Evolutionary conservation across 495 filamentous ascomycete species (phyloP), one percentile per base, ranked within the genome.

Genomic region (Hypoxylon fragiforme): DNA sequence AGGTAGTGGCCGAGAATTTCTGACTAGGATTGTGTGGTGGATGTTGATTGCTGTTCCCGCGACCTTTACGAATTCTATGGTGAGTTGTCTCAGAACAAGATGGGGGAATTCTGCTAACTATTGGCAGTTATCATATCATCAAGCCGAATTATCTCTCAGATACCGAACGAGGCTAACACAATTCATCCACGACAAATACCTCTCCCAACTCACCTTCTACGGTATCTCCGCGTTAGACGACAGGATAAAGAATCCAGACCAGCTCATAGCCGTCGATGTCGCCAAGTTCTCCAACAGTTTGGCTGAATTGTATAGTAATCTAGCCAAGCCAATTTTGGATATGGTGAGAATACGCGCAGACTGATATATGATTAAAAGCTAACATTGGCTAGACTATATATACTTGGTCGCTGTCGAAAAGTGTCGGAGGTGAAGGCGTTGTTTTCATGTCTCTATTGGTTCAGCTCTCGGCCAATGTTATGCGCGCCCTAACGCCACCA

Each of bases 11-110:
- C 91, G 81, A 71, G 90, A 95, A 45, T 98, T 98, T 61, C 75
- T 97, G 62, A 82, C 83, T 38, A 87, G 90, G 7, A 81, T 98
- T 57, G 83, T 95, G 3, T 97, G 92, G 91, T 98, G 94, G 94
- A 98, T 98, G 94, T 72, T 90, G 57, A 92, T 98, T 61, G 91
- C 94, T 35, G 78, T 98, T n/a, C 94, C 94, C 3, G 95, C 94
- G 13, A 97, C 95, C 0, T 98, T 97, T 60, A 98, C 94, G 18
- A 98, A 98, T 71, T 97, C 94, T 1, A 97, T 97, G 95, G 89
- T 95, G 68, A 67, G 86, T 73, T 44, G n/a, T n/a, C 1, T 28
- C 13, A 7, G 19, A 37, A 32, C 31, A 13, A 39, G 1, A 7
- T 14, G 8, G 6, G 20, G 39, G 35, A 8, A 34, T 47, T 35